Base-by-base conservation (phyloP, 805 yeast genomes). In the Phaffomyces thermotolerans region DNA sequence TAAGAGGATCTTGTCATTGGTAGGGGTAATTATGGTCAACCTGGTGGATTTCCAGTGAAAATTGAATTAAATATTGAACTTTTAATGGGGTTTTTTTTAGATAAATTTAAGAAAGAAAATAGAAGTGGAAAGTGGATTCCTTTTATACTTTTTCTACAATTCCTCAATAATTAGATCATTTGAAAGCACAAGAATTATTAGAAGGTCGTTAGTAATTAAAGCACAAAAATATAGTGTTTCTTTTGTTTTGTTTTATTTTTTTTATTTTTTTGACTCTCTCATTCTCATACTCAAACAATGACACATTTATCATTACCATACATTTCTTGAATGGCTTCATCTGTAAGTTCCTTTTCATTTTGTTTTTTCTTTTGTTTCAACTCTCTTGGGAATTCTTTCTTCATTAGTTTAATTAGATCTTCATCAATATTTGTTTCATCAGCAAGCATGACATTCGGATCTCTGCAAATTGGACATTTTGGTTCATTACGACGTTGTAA, bases 381-480 rank as follows among this genome's bases (percentile, higher is more conserved):
- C 58, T 84, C 90, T 18, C 64, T 55, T 0, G 91, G 91, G 62
- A 84, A 84, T 53, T 76, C 75, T 37, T 64, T 55, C 56, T 78
- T 72, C 71, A 84, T 68, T 43, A 76, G 65, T 22, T 64, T 62
- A 68, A 78, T 68, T 34, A 75, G 62, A 8, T 73, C 74, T 6
- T 62, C 31, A 54, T 84, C 91, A 47, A 84, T 62, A 51, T 82
- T 81, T 2, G 65, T 49, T 25, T 78, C 75, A 50, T 80, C 81
- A 1, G 90, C 89, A 36, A 62, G 41, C 53, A 69, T 56, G 8
- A 83, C 75, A 2, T 78, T 84, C 9, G 65, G 55, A 27, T 69
- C 69, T 33, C 69, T 56, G 57, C 93, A 84, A 29, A 84, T 64
- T 1, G 93, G 93, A 58, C 93, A 84, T 49, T 73, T 73, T 35